These are phyloP conservation scores for Pythium apleroticum DNA, from an alignment of 352 stramenopile species.

Conservation along the genomic window DNA sequence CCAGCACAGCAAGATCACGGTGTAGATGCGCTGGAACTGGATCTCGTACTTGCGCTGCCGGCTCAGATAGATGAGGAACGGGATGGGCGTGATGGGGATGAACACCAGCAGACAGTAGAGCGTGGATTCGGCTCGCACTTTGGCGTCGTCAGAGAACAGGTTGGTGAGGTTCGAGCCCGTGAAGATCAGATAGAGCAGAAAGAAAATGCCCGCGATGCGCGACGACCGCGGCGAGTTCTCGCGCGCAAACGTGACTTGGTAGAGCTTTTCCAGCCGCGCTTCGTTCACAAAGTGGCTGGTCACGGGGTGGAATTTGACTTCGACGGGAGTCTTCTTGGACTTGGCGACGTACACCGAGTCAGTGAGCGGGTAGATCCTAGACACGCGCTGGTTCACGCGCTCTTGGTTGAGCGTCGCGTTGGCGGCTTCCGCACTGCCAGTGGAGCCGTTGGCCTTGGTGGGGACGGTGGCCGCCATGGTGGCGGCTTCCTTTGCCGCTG, in stretches of 20 bases:
- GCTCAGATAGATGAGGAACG: constrained; percentile 65
- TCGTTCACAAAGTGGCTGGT: constrained; percentile 77
- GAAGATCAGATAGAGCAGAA: constrained; percentile 72
- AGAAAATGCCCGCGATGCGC: constrained; percentile 61
- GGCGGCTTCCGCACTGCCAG: constrained; percentile 18
- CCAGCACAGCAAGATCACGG: constrained; percentile 63
- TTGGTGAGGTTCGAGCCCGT: constrained; percentile 74
- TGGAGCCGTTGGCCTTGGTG: constrained; percentile 13
- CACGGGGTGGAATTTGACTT: constrained; percentile 76
- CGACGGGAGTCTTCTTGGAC: constrained; percentile 74
- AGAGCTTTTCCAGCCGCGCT: constrained; percentile 69
- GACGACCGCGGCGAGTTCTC: constrained; percentile 72
- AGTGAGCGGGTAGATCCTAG: constrained; percentile 69
- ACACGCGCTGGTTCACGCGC: constrained; percentile 62
- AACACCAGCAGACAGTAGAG: constrained; percentile 73
- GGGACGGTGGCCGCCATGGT: neutral
- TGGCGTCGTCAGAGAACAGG: constrained; percentile 55
- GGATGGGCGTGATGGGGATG: constrained; percentile 63
- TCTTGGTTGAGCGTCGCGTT: constrained; percentile 55
- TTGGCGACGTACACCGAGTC: constrained; percentile 69
- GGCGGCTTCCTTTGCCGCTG: neutral
- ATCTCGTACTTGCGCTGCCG: constrained; percentile 62
- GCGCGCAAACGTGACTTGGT: constrained; percentile 78
- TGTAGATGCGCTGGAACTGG: constrained; percentile 77
- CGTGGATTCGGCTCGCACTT: constrained; percentile 47